Conservation (phyloP, 192 early-diverging fungal species). For the Gamsiella multidivaricata region DNA sequence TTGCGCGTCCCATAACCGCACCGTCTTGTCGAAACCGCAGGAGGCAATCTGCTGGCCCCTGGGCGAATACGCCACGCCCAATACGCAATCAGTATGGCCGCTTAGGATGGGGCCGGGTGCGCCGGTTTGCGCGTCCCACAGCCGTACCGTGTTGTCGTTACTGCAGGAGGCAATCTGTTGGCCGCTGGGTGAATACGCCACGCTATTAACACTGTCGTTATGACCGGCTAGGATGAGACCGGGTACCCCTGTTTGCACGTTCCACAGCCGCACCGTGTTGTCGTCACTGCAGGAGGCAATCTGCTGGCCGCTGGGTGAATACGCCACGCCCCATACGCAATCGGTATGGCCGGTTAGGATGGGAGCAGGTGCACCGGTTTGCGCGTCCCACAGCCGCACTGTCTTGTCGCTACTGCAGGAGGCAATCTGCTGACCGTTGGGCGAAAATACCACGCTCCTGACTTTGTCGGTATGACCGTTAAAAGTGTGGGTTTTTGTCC, state of each 20-base stretch:
- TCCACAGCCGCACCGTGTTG: not conserved
- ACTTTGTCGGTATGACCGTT: not conserved
- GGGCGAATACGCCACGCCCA: conserved; percentile 71
- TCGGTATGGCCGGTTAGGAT: not conserved
- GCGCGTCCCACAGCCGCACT: not conserved
- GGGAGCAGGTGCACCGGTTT: not conserved
- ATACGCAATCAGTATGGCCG: conserved; percentile 51
- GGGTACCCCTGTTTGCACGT: not conserved
- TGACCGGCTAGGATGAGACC: not conserved
- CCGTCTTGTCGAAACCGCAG: conserved; percentile 72
- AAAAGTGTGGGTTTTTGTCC: not conserved
- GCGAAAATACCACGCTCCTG: not conserved
- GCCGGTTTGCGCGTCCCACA: not conserved
- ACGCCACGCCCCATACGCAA: not conserved
- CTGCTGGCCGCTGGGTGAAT: not conserved
- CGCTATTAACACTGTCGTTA: not conserved
- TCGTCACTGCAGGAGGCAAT: not conserved
- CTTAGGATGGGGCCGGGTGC: not conserved
- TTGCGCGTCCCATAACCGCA: conserved; percentile 64
- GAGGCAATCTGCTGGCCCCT: conserved; percentile 70
- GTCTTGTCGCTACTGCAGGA: not conserved
- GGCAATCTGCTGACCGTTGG: not conserved
- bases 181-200: not conserved
- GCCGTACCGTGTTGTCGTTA: not conserved
- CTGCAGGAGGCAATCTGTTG: not conserved